Evolutionary conservation across 768 basidiomycete genomes (phyloP).

Genomic region (Mycena capillaripes): DNA sequence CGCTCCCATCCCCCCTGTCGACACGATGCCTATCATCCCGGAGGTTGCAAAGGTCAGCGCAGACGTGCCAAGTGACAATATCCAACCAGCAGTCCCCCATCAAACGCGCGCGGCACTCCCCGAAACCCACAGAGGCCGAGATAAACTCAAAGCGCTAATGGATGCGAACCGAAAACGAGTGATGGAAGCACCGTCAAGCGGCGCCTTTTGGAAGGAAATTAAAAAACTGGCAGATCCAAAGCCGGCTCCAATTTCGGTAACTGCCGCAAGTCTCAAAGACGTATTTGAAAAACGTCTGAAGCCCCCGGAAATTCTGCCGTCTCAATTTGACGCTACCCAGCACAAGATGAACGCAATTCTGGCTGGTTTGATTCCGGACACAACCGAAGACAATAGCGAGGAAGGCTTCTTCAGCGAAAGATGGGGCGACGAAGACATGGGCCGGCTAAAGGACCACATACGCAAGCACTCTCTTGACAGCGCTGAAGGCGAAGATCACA

Average conservation of each 20-base stretch:
- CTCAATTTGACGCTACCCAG: background rate
- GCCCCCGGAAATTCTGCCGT: background rate
- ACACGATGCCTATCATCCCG: too few species aligned
- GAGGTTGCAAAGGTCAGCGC: too few species aligned
- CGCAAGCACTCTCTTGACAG: constrained; percentile 11
- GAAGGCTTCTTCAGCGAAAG: constrained; percentile 20
- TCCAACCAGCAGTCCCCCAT: background rate
- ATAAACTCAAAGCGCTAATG: background rate
- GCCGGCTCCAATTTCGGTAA: background rate
- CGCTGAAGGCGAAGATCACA: constrained; percentile 15
- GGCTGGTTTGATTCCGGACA: constrained; percentile 1
- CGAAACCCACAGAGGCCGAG: background rate
- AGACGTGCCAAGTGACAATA: too few species aligned
- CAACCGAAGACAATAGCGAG: constrained; percentile 12
- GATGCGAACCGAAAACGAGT: background rate
- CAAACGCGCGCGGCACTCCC: background rate
- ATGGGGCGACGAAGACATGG: constrained; percentile 18
- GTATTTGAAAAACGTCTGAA: constrained; percentile 9
- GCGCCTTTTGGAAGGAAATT: too few species aligned
- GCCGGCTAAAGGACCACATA: background rate
- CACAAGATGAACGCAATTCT: background rate
- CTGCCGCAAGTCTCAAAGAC: background rate
- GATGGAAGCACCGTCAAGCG: background rate
- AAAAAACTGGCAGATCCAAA: constrained; percentile 7
- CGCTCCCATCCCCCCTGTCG: too few species aligned